These are phyloP conservation scores for Phytophthora citrophthora DNA, from an alignment of 352 stramenopile species.

Conservation along the genomic window DNA sequence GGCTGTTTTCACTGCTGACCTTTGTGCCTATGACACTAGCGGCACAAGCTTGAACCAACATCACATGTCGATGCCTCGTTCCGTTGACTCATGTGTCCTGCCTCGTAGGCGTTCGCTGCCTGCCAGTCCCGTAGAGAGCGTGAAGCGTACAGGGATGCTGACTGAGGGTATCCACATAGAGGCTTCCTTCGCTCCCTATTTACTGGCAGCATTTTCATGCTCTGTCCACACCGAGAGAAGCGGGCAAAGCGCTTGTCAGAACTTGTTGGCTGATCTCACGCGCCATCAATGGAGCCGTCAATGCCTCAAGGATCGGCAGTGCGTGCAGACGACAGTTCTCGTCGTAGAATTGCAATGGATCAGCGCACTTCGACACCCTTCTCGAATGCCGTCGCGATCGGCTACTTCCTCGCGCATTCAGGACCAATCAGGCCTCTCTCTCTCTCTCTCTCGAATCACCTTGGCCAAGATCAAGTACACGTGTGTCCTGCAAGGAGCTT, in stretches of 20 bases:
- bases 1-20: no score
- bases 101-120: neutral
- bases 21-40: no score
- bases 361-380: constrained; percentile 28
- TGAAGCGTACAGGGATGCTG: neutral
- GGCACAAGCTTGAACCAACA: no score
- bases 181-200: neutral
- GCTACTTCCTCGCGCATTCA: constrained; percentile 7
- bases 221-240: constrained; percentile 3
- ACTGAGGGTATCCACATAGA: neutral
- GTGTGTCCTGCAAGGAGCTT: no score
- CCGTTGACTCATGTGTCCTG: constrained; percentile 1
- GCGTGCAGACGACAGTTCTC: constrained; percentile 8
- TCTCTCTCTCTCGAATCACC: no score
- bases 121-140: constrained; percentile 1
- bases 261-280: no score
- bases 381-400: constrained; percentile 13
- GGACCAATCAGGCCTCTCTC: neutral
- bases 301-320: constrained; percentile 23
- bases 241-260: neutral
- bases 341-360: constrained; percentile 27
- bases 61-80: constrained; percentile 4
- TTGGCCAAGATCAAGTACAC: no score
- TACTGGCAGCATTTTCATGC: neutral
- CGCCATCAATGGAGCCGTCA: constrained; percentile 24